phyloP scores from a whole-genome alignment of 164 flowering plant species.

The Chimonanthus salicifolius region DNA sequence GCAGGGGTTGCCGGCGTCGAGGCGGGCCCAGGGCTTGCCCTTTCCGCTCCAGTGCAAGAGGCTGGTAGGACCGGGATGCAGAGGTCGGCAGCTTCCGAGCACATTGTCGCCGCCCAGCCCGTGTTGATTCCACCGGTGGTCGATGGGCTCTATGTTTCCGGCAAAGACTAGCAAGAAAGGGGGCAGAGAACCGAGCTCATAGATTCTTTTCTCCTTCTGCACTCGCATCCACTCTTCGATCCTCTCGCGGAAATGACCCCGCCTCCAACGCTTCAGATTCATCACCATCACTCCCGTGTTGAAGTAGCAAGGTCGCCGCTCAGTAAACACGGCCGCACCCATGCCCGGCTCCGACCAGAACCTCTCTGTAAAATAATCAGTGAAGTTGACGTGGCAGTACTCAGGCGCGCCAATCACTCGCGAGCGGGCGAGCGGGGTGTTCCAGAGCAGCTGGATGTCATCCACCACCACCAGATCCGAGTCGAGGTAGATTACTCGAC shows the following conservation, averaged over 20 bases:
- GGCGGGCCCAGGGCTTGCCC: constrained; percentile 91
- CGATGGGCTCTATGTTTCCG: constrained; percentile 86
- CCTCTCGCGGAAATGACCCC: constrained; percentile 55
- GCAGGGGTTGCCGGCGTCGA: constrained; percentile 62
- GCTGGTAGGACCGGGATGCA: constrained; percentile 86
- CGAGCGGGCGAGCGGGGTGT: constrained; percentile 36
- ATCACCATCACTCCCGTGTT: constrained; percentile 97
- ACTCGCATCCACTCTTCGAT: constrained; percentile 95
- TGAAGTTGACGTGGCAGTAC: constrained; percentile 89
- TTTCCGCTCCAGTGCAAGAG: constrained; percentile 90
- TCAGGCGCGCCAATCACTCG: constrained; percentile 86
- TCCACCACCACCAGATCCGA: constrained; percentile 86
- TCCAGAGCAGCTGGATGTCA: constrained; percentile 74
- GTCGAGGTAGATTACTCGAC: constrained; percentile 69
- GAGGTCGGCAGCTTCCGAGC: constrained; percentile 75
- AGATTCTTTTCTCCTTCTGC: constrained; percentile 72
- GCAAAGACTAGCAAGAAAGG: constrained; percentile 83
- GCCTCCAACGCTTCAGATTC: constrained; percentile 76
- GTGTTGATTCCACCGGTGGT: constrained; percentile 94
- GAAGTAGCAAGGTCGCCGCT: constrained; percentile 37
- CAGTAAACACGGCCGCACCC: constrained; percentile 36
- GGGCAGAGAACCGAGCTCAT: constrained; percentile 90
- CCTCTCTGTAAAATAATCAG: constrained; percentile 61
- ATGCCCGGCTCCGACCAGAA: constrained; percentile 53
- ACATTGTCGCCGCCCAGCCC: constrained; percentile 94